A percentile compares a stretch with the other conserved stretches of the same genome.
Evolutionary conservation across 768 basidiomycete species (phyloP).

Genomic region (Neoboletus magnificus): DNA sequence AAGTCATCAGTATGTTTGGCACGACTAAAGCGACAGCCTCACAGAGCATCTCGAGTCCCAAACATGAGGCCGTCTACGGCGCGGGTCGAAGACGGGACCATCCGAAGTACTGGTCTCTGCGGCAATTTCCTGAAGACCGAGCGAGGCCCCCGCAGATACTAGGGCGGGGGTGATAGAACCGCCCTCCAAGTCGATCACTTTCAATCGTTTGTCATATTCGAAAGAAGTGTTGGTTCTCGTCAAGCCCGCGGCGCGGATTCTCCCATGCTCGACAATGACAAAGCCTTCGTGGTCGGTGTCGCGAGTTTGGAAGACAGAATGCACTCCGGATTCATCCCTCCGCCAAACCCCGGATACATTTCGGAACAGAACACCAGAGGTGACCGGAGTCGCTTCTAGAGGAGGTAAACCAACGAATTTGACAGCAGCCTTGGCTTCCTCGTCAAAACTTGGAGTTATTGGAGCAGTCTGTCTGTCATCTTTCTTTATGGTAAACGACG

Average conservation of each 20-base stretch:
- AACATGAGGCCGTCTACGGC: constrained; percentile 67
- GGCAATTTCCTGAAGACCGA: constrained; percentile 70
- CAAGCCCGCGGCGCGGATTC: constrained; percentile 46
- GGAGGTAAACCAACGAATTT: constrained; percentile 70
- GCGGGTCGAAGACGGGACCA: constrained; percentile 53
- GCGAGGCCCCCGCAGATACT: constrained; percentile 55
- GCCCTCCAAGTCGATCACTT: constrained; percentile 51
- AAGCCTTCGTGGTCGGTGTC: constrained; percentile 17
- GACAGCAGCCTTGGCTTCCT: constrained; percentile 56
- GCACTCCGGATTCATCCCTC: constrained; percentile 21
- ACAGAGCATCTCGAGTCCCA: constrained; percentile 49
- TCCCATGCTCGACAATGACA: constrained; percentile 53
- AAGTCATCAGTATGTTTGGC: constrained; percentile 2
- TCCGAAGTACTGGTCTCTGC: constrained; percentile 65
- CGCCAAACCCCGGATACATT: constrained; percentile 44
- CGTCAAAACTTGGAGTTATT: constrained; percentile 52
- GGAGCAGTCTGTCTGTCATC: constrained; percentile 49
- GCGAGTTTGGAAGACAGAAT: constrained; percentile 13
- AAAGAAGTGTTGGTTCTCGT: constrained; percentile 9
- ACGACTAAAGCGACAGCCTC: constrained; percentile 13
- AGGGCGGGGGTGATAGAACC: constrained; percentile 63
- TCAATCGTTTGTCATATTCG: constrained; percentile 5
- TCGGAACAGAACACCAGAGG: constrained; percentile 47
- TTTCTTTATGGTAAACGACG: constrained; percentile 44
- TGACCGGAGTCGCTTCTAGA: constrained; percentile 38